Percentiles rank a stretch among this genome's conserved stretches.
Conservation (phyloP, 177 flowering plant species). For the Vitis hybrid region DNA sequence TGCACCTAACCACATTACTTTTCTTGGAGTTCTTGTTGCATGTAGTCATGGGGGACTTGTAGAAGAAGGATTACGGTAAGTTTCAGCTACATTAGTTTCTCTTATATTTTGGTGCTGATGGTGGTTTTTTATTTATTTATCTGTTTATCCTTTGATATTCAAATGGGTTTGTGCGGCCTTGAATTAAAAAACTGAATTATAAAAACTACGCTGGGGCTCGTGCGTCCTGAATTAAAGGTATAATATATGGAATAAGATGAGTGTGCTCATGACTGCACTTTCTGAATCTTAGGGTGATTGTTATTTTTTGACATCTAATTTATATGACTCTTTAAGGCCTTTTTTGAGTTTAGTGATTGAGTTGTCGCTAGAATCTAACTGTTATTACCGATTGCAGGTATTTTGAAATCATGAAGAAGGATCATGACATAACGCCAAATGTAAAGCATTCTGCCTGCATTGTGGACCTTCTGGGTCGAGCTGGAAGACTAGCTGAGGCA, state of each 20-base stretch:
- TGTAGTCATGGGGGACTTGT: constrained; percentile 72
- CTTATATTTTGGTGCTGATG: neutral
- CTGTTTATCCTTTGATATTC: neutral
- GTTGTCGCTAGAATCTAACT: neutral
- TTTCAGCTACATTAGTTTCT: neutral
- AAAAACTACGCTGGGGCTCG: too few relatives aligned
- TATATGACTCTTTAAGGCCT: neutral
- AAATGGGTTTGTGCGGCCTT: neutral
- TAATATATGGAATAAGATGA: too few relatives aligned
- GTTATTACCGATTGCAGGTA: constrained; percentile 25
- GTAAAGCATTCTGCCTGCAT: constrained; percentile 57
- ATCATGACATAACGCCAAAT: constrained; percentile 33
- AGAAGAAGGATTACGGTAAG: constrained; percentile 53
- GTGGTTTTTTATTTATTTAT: neutral
- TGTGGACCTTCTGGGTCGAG: constrained; percentile 63
- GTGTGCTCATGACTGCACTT: too few relatives aligned
- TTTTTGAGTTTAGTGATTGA: neutral
- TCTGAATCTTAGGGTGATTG: too few relatives aligned
- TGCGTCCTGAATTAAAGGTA: too few relatives aligned
- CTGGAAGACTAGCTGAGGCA: constrained; percentile 60
- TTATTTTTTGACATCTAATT: neutral
- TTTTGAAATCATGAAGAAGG: constrained; percentile 45
- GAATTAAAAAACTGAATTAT: too few relatives aligned
- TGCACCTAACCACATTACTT: constrained; percentile 50
- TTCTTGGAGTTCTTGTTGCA: constrained; percentile 59